Evolutionary conservation across 805 yeast species (phyloP), one percentile per base, ranked within the genome.

Genomic region (Wickerhamiella azyma): DNA sequence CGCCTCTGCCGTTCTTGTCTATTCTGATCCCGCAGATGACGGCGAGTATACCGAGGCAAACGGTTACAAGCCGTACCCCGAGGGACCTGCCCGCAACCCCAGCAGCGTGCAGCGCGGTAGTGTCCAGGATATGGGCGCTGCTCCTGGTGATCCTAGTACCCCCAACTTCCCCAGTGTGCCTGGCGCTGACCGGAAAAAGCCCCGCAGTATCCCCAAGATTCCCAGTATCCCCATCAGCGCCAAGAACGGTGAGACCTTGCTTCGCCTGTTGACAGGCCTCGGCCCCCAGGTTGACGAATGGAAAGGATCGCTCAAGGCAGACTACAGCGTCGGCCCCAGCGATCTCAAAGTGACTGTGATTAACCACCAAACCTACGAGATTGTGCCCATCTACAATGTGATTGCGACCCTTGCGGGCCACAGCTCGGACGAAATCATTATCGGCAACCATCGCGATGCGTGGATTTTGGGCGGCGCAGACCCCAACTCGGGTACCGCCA

Each of bases 391-490:
- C 55, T 68, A 71, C 64, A 78, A 82, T 55, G 79, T 79, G 29
- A 69, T 76, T 55, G 88, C 81, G 9, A 68, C 67, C 38, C 61
- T 79, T 39, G 72, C 71, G 48, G 88, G 88, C 36, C 57, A 61
- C 10, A 60, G 65, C 37, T 68, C 72, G 41, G 79, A 78, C 47
- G 77, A 74, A 8, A 68, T 81, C 41, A 59, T 82, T 29, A 59
- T 81, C 48, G 92, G 92, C 33, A 81, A 81, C 59, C 92, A 81
- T 58, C 73, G 86, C 47, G 92, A 82, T 58, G 78, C 89, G 2
- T 83, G 89, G 92, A 72, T 78, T 48, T 74, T 77, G 48, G 83
- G 83, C 41, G 85, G 85, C 13, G 88, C 88, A 1, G 92, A 82
- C 61, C 88, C 92, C 26, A 81, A 81, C 60, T 71, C 80, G 24